Base-by-base conservation (phyloP, 352 stramenopile species). In the Globisporangium cylindrosporum region DNA sequence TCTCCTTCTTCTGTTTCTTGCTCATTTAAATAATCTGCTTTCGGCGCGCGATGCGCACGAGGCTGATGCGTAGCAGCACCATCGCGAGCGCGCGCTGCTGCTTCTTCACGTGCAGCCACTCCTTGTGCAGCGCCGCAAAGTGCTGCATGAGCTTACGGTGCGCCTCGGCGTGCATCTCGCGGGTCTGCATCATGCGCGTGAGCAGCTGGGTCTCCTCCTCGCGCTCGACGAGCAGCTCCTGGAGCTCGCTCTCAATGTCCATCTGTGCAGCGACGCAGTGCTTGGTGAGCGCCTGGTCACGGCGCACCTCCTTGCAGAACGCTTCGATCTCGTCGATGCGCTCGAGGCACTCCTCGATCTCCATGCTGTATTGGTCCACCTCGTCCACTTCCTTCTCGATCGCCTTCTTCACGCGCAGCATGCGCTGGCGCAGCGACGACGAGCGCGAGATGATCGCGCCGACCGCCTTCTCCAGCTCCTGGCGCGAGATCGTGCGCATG, bases 101-200 rank as follows among this genome's bases (percentile, higher is more conserved):
- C 58, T 70, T 70, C 65, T 70, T 70, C 4, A 70, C 65, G 65
- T 70, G 65, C 22, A 70, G 58, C 65, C 65, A 70, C 58, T 70
- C 65, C 22, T 34, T 32, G 65, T 70, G 57, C 46, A 70, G 65
- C 58, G 59, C 65, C 10, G 65, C 65, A 53, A 70, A 70, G 65
- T 70, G 65, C 65, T 66, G 65, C 65, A 70, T 59, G 56, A 70
- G 65, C 65, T 70, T 70, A n/a, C 59, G 59, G 48, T 70, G 65
- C 34, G 65, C 65, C 49, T 70, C 65, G 65, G 65, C 65, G 65
- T 70, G 65, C 65, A 70, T 61, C 48, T 70, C 65, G 24, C 65
- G 65, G 22, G 65, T 70, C 58, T 70, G 65, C 65, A 70, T 70
- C 65, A 70, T 70, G 48, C 65, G 70, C 20, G 80, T 38, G 51